Base-by-base conservation (phyloP, 306 rosid species). In the Casuarina glauca region DNA sequence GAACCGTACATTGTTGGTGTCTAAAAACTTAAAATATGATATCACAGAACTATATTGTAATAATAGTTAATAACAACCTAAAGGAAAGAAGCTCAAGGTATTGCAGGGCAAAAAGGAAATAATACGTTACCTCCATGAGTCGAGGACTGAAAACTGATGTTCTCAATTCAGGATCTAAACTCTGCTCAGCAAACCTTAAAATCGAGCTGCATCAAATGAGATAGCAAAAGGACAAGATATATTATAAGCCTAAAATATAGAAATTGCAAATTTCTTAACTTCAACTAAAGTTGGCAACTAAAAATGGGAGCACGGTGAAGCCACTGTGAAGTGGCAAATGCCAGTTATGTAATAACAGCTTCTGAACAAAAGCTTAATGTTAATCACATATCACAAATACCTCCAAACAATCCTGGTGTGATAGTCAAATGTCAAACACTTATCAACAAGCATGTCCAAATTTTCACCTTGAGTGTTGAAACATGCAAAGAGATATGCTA, bases 91-190 rank as follows among this genome's bases (percentile, higher is more conserved):
- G 77, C 71, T 50, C 15, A 73, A 48, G 60, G 39, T 55, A 73
- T 58, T 66, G 51, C 49, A 60, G 54, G 13, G 71, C 61, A 77
- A 81, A 81, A 79, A 17, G 55, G 60, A 74, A 82, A 79, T 69
- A 44, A 76, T 51, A 69, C 46, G 57, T 76, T 87, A 94, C 98
- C 97, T 94, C 98, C 98, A 92, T 83, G 60, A 94, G 98, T 68
- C 98, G 91, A 69, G 97, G 97, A 82, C 98, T 94, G 86, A 94
- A 94, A 82, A 92, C 86, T n/a, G 87, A 87, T 70, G 88, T 89
- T 75, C 93, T 87, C 89, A 84, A 82, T 84, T 94, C 94, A 61
- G 87, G 88, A 79, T 88, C 86, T 78, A 90, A 82, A 87, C 97
- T 80, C 80, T 87, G 93, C 87, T 94, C 97, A 38, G 95, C 89